Conservation (phyloP, 2,329 filamentous ascomycete species). For the Nemania sp. region DNA sequence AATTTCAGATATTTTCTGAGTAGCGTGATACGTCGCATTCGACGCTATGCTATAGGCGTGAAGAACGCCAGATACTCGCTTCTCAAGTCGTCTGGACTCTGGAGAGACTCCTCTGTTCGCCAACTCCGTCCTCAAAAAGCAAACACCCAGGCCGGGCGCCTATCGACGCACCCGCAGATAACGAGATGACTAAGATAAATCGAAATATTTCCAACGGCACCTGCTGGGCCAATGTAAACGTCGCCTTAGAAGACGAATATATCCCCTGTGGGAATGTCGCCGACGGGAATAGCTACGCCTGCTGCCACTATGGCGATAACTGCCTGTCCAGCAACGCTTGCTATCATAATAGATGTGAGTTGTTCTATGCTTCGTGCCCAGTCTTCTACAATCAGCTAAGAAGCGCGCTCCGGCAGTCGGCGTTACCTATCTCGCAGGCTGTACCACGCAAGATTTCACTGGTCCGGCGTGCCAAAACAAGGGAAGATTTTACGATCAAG, state of each 20-base stretch:
- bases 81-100: background rate
- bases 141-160: background rate
- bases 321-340: slow-evolving; percentile 31
- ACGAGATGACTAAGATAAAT: slow-evolving; percentile 22
- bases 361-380: background rate
- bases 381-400: slow-evolving; percentile 5
- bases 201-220: slow-evolving; percentile 28
- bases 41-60: background rate
- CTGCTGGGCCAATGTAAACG: slow-evolving; percentile 29
- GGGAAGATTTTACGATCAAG: slow-evolving; percentile 26
- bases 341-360: slow-evolving; percentile 28
- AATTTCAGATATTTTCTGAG: background rate
- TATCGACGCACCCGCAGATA: background rate
- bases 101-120: background rate
- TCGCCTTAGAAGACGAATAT: slow-evolving; percentile 21
- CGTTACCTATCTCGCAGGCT: slow-evolving; percentile 31
- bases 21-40: background rate
- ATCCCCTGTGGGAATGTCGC: slow-evolving; percentile 34
- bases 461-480: slow-evolving; percentile 28
- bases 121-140: background rate
- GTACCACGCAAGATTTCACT: slow-evolving; percentile 30
- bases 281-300: slow-evolving; percentile 27
- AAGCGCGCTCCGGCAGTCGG: slow-evolving; percentile 11
- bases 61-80: background rate
- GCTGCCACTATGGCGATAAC: slow-evolving; percentile 30